Percentiles rank a stretch among this genome's conserved stretches.
These are phyloP conservation scores for Euphorbia lathyris DNA, from an alignment of 345 rosid genomes.

Conservation along the genomic window DNA sequence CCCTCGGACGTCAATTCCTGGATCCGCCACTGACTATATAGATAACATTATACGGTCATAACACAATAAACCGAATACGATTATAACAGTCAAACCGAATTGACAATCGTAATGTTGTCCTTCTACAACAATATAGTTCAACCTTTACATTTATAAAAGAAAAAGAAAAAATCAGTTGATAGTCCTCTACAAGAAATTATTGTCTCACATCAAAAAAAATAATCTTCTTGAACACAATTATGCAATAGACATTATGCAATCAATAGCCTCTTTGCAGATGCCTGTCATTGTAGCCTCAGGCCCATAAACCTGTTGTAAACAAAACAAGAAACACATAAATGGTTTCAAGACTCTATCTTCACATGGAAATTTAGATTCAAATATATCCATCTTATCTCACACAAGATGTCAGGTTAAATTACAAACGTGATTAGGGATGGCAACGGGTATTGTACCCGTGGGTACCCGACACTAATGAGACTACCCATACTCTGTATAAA, in stretches of 20 bases:
- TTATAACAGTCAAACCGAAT: too few species aligned
- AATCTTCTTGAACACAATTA: constrained; percentile 13
- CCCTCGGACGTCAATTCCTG: too few species aligned
- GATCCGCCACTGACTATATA: too few species aligned
- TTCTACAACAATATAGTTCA: neutral
- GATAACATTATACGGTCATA: too few species aligned
- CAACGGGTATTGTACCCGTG: too few species aligned
- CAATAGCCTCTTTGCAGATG: constrained; percentile 93
- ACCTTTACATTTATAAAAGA: neutral
- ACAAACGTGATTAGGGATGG: too few species aligned
- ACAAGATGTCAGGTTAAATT: too few species aligned
- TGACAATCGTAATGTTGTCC: neutral
- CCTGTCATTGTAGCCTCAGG: constrained; percentile 98
- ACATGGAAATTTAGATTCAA: neutral
- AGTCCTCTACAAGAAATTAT: neutral
- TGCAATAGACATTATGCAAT: constrained; percentile 67
- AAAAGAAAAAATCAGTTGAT: neutral
- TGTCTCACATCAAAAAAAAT: neutral
- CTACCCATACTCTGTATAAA: too few species aligned
- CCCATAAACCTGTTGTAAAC: constrained; percentile 72
- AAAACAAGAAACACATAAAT: neutral
- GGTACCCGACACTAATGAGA: too few species aligned
- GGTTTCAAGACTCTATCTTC: neutral
- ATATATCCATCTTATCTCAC: too few species aligned
- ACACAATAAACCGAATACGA: too few species aligned